Evolutionary conservation across 1,284 basidiomycete species (phyloP).

Genomic region (Heliocybe sulcata): DNA sequence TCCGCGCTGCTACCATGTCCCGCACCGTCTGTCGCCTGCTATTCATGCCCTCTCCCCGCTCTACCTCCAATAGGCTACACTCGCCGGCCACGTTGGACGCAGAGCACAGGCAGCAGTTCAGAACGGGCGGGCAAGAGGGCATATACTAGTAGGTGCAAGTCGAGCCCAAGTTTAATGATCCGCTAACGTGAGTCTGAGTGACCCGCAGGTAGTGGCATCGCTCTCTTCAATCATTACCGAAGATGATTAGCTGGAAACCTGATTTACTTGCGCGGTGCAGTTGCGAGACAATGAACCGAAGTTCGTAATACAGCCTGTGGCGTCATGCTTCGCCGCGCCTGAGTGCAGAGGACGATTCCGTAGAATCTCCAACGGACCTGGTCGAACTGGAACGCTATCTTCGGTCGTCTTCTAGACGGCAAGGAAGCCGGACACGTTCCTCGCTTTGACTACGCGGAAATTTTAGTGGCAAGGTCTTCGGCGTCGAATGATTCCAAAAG

Average conservation of each 20-base stretch:
- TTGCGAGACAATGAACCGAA: constrained; percentile 7
- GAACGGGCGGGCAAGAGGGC: constrained; percentile 12
- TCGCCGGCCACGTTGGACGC: constrained; percentile 13
- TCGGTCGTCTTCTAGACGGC: constrained; percentile 13
- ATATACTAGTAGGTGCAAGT: constrained; percentile 7
- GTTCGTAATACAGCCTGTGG: constrained; percentile 13
- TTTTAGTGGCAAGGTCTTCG: constrained; percentile 11
- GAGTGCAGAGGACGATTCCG: constrained; percentile 5
- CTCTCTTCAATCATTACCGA: constrained; percentile 1
- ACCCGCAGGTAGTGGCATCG: neutral
- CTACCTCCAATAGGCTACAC: constrained; percentile 11
- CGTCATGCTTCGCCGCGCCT: constrained; percentile 12
- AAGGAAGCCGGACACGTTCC: constrained; percentile 11
- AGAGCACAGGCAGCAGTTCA: constrained; percentile 8
- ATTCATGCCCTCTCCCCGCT: constrained; percentile 13
- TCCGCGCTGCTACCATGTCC: constrained; percentile 12
- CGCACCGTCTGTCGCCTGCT: constrained; percentile 19
- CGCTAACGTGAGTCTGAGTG: neutral
- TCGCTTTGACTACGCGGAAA: constrained; percentile 16
- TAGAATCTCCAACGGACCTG: constrained; percentile 9
- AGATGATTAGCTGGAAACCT: constrained; percentile 10
- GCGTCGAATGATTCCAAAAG: constrained; percentile 16
- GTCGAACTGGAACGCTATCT: constrained; percentile 12
- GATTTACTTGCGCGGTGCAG: constrained; percentile 5
- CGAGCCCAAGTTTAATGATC: constrained; percentile 5